phyloP scores from a whole-genome alignment of 1,284 basidiomycete genomes.

The Papiliotrema fonsecae region DNA sequence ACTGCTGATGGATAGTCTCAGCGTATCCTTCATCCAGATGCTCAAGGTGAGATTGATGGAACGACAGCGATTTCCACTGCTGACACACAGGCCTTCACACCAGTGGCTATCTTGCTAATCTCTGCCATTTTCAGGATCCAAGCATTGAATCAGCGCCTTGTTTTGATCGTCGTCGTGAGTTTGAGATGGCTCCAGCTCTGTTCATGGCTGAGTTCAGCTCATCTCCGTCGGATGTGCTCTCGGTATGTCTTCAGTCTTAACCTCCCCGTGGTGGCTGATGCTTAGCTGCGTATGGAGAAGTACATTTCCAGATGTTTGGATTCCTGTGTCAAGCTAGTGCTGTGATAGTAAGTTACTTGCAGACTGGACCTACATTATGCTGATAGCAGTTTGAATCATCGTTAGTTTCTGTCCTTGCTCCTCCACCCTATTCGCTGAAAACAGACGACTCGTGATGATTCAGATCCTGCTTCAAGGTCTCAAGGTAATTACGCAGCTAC shows the following conservation, averaged over 20 bases:
- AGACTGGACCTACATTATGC: background rate
- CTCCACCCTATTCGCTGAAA: background rate
- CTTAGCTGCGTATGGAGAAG: conserved; percentile 63
- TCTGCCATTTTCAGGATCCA: conserved; percentile 82
- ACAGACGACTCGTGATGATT: conserved; percentile 81
- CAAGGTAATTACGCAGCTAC: conserved; percentile 23
- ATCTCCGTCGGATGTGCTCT: conserved; percentile 86
- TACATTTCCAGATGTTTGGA: conserved; percentile 76
- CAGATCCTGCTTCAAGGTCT: conserved; percentile 53
- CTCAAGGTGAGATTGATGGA: conserved; percentile 68
- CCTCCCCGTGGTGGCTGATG: conserved; percentile 1
- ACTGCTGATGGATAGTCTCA: conserved; percentile 56
- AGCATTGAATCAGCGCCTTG: conserved; percentile 72
- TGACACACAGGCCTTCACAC: conserved; percentile 87
- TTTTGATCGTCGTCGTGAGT: conserved; percentile 62
- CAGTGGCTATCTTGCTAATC: conserved; percentile 89
- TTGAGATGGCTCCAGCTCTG: conserved; percentile 52
- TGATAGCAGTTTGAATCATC: conserved; percentile 40
- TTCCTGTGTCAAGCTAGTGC: conserved; percentile 78
- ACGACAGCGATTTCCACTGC: no score
- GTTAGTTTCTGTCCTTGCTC: conserved; percentile 9
- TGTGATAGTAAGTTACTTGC: conserved; percentile 51
- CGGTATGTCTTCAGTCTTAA: conserved; percentile 55
- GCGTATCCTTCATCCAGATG: conserved; percentile 97
- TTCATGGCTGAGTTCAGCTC: conserved; percentile 55